Evolutionary conservation across 169 alveolate species (phyloP).

Genomic region (Cryptosporidium baileyi): DNA sequence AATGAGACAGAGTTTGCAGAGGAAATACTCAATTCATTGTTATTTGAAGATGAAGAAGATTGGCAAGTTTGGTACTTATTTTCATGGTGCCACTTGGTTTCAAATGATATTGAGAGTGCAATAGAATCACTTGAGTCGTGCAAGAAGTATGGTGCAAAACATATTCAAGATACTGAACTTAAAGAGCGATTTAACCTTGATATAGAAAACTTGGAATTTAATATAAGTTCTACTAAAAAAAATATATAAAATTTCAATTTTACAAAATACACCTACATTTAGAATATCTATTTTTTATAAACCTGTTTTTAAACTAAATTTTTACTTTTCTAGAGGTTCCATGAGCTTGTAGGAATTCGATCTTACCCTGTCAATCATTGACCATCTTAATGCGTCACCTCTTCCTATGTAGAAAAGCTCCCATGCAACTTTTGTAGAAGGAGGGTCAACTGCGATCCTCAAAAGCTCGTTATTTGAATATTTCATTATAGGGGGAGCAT

Average conservation of each 20-base stretch:
- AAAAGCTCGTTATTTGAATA: constrained; percentile 42
- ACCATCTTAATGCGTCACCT: constrained; percentile 69
- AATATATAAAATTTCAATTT: not conserved
- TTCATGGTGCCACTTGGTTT: constrained; percentile 49
- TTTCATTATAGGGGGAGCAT: constrained; percentile 67
- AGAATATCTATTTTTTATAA: not conserved
- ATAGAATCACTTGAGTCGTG: constrained; percentile 11
- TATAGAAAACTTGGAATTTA: constrained; percentile 21
- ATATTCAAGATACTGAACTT: constrained; percentile 37
- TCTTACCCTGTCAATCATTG: constrained; percentile 53
- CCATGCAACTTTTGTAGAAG: constrained; percentile 52
- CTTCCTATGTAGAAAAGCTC: constrained; percentile 60
- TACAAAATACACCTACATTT: not conserved
- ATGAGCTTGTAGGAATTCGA: constrained; percentile 1
- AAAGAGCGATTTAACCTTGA: constrained; percentile 7
- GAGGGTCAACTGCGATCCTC: constrained; percentile 64
- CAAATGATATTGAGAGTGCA: not conserved
- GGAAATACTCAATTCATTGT: not conserved
- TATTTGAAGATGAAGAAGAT: constrained; percentile 62
- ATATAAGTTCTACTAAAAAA: constrained; percentile 7
- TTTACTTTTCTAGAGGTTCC: constrained; percentile 10
- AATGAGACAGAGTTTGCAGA: constrained; percentile 61
- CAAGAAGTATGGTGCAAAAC: constrained; percentile 27
- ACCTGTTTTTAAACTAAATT: not conserved
- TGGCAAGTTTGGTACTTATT: constrained; percentile 69